Base-by-base conservation (phyloP, 768 basidiomycete genomes). In the Suillus subaureus region DNA sequence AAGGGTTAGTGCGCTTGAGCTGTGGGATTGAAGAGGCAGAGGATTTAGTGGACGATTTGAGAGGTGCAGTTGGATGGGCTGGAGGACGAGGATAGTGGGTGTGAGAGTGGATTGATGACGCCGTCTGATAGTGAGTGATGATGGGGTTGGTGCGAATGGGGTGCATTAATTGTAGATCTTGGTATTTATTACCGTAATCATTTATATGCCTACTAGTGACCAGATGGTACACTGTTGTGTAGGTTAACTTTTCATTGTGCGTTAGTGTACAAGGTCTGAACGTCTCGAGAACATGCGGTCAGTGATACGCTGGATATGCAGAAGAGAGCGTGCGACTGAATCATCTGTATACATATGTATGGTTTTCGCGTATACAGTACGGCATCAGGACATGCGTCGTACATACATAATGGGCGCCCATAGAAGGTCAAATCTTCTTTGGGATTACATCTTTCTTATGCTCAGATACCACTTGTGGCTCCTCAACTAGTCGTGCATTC, bases 21-120 rank as follows among this genome's bases (percentile, higher is more conserved):
- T 92, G 96, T 1, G 96, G 96, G 3, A 85, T 97, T 16, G 97
- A 98, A 78, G 96, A 99, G 61, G 81, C 74, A 16, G 90, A 91
- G 26, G 97, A 99, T 79, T 73, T 98, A 56, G 78, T 96, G 12
- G 78, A 76, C 43, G 57, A 60, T 28, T 21, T 42, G 57, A 60
- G 57, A 26, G 11, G 16, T 21, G 39, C 94, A n/a, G 95, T 79
- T 77, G 70, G 83, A 85, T 70, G 93, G 91, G 13, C 75, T 95
- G 62, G 80, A 83, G 67, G 75, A 71, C 18, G 86, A 84, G 3
- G 68, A 39, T 35, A 66, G 63, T 60, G 57, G 39, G 31, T 55
- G 18, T 33, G 31, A 33, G 6, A 60, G 58, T 12, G 39, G 58
- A 1, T 60, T 40, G 18, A 18, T 28, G 26, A 42, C 39, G 5